phyloP scores from a whole-genome alignment of 2,329 filamentous ascomycete species.

The Ophiosphaerella korrae region DNA sequence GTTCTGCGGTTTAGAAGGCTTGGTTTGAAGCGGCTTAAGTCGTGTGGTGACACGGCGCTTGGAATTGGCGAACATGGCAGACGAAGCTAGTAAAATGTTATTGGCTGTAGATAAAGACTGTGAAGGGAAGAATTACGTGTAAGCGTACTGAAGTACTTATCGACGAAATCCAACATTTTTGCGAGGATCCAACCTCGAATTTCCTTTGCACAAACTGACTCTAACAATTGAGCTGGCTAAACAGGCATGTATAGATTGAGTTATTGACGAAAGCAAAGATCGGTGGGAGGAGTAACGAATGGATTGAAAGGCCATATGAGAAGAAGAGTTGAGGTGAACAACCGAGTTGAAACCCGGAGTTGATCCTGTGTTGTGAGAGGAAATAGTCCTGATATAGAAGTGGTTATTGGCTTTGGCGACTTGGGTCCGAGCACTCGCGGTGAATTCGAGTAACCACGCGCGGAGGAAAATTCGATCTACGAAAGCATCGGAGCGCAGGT shows the following conservation, averaged over 20 bases:
- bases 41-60: neutral
- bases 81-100: neutral
- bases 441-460: conserved; percentile 7
- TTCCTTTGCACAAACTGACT: neutral
- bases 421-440: conserved; percentile 7
- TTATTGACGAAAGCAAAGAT: no score
- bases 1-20: neutral
- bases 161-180: conserved; percentile 6
- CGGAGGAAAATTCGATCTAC: neutral
- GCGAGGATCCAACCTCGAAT: conserved; percentile 2
- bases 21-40: neutral
- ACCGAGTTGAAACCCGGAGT: neutral
- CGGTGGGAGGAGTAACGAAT: neutral
- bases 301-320: neutral
- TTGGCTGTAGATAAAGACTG: neutral
- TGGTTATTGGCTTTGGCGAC: neutral
- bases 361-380: neutral
- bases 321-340: neutral
- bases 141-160: conserved; percentile 9
- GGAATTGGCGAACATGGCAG: neutral
- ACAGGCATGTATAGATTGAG: neutral
- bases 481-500: neutral
- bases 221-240: conserved; percentile 3
- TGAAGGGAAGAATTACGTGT: conserved; percentile 11
- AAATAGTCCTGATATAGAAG: neutral